Base-by-base conservation (phyloP, 2,329 filamentous ascomycete genomes). In the Neocatenulostroma microsporum region DNA sequence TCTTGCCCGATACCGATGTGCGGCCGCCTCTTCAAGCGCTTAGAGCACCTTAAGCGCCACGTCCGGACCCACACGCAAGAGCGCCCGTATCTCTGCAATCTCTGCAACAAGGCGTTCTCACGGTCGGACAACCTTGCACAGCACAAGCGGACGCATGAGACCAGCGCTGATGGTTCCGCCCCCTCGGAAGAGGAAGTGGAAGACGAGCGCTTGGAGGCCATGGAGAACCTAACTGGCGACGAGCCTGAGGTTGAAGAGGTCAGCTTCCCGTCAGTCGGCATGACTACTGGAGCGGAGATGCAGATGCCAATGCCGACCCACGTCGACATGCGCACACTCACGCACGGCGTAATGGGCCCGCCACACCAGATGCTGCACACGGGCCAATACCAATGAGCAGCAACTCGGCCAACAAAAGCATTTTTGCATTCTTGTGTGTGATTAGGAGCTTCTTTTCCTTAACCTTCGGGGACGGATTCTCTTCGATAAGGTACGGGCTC, bases 11-110 rank as follows among this genome's bases (percentile, higher is more conserved):
- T 98, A 56, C 91, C 91, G 19, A 93, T 89, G 37, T 98, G 91
- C 62, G 91, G 91, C 37, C 82, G 91, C 56, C 76, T 95, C 45
- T 98, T 98, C 76, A 98, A 98, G 80, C 82, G 91, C 65, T 78
- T 98, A 70, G 91, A 98, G 70, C 91, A 98, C 69, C 79, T 98
- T 58, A 98, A 98, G 76, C 81, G 89, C 74, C 91, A 98, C 70
- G 91, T 98, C 64, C 84, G 91, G 68, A 98, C 91, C 57, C 91
- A 98, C 73, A 98, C 91, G 39, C 91, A 98, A 73, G 91, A 98
- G 73, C 85, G 89, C 68, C 91, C 91, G 53, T 98, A 98, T 67
- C 82, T 93, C 60, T 98, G 91, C 76, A 84, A 84, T 53, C 82
- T 94, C 64, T 98, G 91, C 78, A 94, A 84, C 74, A 96, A 96